Evolutionary conservation across 192 early-diverging fungal species (phyloP).

Genomic region (Rhizophagus clarus): DNA sequence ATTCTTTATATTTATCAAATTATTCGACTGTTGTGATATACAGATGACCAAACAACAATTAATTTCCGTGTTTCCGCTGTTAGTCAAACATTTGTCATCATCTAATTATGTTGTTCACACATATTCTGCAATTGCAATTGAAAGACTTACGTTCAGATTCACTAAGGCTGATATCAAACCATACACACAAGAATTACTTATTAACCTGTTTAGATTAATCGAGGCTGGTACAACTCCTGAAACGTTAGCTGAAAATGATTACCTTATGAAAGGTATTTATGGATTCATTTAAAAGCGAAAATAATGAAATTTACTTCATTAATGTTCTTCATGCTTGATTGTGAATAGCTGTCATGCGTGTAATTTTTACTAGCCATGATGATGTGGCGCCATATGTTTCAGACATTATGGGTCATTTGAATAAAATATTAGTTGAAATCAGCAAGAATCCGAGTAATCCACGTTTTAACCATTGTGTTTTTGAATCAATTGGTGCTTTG

Average conservation of each 20-base stretch:
- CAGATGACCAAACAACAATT: constrained; percentile 81
- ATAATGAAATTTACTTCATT: not conserved
- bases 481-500: constrained; percentile 89
- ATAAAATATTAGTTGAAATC: constrained; percentile 76
- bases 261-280: constrained; percentile 82
- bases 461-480: constrained; percentile 95
- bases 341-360: constrained; percentile 74
- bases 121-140: constrained; percentile 90
- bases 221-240: constrained; percentile 79
- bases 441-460: constrained; percentile 97
- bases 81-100: constrained; percentile 81
- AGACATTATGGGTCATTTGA: constrained; percentile 74
- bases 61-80: constrained; percentile 70
- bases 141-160: constrained; percentile 85
- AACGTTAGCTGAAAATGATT: constrained; percentile 96
- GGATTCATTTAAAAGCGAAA: not conserved
- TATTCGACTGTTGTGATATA: not conserved
- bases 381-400: constrained; percentile 73
- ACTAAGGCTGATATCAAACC: constrained; percentile 69
- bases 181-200: constrained; percentile 67
- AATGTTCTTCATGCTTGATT: not conserved
- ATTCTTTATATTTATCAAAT: not conserved
- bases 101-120: constrained; percentile 84
- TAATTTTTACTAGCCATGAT: constrained; percentile 75
- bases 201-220: constrained; percentile 76